phyloP scores from a whole-genome alignment of 345 rosid genomes.

The Dimocarpus longan region DNA sequence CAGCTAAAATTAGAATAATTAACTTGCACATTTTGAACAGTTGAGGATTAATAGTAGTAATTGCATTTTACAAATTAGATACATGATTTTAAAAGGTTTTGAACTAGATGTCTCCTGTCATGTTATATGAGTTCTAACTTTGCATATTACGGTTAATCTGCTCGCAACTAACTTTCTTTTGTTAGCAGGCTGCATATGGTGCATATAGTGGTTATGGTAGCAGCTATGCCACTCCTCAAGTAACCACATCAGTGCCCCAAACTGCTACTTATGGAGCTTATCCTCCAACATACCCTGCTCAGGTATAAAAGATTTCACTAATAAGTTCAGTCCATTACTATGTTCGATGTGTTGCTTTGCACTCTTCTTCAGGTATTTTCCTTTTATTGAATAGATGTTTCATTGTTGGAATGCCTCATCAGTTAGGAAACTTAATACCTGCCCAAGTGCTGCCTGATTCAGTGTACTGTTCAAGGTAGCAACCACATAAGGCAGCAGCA shows the following conservation, averaged over 20 bases:
- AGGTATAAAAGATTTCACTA: constrained; percentile 45
- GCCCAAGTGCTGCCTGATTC: not conserved
- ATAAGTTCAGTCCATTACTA: not conserved
- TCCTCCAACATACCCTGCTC: constrained; percentile 76
- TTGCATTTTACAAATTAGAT: not conserved
- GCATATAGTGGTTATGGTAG: constrained; percentile 73
- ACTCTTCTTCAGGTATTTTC: not conserved
- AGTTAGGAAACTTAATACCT: not conserved
- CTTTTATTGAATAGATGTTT: not conserved
- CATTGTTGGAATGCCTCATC: not conserved
- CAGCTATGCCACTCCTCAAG: constrained; percentile 67
- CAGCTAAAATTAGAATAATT: no score
- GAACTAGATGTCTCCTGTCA: not conserved
- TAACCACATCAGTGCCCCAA: constrained; percentile 70
- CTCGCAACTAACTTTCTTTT: not conserved
- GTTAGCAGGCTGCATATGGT: constrained; percentile 68
- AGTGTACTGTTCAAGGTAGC: not conserved
- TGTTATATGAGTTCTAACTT: not conserved
- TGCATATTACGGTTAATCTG: not conserved
- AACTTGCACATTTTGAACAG: not conserved
- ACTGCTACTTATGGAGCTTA: constrained; percentile 73
- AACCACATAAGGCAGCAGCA: not conserved
- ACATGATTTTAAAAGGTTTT: not conserved
- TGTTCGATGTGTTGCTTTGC: not conserved
- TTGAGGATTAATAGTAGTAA: not conserved